These are phyloP conservation scores for Spatholobus suberectus DNA, from an alignment of 306 rosid species.

Conservation along the genomic window DNA sequence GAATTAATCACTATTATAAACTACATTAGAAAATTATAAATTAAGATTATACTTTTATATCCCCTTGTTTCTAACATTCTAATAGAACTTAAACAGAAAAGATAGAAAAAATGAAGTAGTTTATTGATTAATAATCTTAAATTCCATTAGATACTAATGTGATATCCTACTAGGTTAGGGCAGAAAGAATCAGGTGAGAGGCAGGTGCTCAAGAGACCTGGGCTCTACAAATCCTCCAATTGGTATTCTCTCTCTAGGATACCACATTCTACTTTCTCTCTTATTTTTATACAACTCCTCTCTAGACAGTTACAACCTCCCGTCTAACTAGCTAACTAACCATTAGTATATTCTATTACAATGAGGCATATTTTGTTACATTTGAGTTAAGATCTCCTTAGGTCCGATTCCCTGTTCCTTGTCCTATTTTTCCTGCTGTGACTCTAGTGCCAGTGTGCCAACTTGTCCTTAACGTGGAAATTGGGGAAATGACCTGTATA, in stretches of 20 bases:
- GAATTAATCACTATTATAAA: constrained; percentile 1
- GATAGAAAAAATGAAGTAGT: neutral
- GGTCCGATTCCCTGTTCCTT: neutral
- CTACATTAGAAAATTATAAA: neutral
- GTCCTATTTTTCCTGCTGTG: neutral
- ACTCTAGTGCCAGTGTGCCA: neutral
- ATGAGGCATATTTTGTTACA: neutral
- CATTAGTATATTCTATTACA: neutral
- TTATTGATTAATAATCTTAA: neutral
- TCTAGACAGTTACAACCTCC: neutral
- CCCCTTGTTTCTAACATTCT: neutral
- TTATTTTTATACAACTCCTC: neutral
- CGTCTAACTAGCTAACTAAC: neutral
- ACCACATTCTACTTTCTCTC: neutral
- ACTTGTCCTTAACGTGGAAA: neutral
- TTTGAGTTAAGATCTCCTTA: neutral
- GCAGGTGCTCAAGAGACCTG: neutral
- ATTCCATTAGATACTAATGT: neutral
- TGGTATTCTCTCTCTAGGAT: neutral
- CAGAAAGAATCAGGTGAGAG: neutral
- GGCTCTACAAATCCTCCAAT: neutral
- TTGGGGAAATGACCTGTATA: neutral
- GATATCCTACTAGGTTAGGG: neutral
- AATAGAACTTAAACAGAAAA: neutral
- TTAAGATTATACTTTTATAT: neutral